phyloP scores from a whole-genome alignment of 345 rosid genomes.

The Gossypium turneri region DNA sequence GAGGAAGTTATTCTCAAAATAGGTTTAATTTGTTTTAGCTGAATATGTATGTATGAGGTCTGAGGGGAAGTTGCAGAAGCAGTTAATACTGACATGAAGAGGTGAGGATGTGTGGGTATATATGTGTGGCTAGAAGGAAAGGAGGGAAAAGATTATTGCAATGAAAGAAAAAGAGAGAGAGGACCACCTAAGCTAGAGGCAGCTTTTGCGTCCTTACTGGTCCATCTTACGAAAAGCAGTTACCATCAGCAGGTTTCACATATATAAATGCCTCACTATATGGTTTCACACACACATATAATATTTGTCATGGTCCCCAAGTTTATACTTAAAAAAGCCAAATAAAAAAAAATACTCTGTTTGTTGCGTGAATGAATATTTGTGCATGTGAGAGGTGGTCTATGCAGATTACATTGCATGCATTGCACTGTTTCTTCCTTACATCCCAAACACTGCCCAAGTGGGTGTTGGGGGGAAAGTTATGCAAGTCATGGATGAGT shows the following conservation, averaged over 20 bases:
- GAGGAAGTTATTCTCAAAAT: no score
- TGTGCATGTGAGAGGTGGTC: not conserved
- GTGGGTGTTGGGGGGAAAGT: not conserved
- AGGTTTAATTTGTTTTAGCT: no score
- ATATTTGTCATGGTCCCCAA: conserved; percentile 6
- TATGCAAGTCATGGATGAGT: conserved; percentile 9
- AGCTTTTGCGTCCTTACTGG: conserved; percentile 15
- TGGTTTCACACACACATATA: not conserved
- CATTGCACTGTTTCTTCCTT: not conserved
- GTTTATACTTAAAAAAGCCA: no score
- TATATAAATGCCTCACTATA: conserved; percentile 3
- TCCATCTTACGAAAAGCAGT: conserved; percentile 14
- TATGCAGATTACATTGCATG: not conserved
- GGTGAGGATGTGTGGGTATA: not conserved
- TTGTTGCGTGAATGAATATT: not conserved
- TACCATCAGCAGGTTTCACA: not conserved
- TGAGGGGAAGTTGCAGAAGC: not conserved
- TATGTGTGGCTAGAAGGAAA: conserved; percentile 28
- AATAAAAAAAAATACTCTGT: no score
- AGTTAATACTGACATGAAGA: not conserved
- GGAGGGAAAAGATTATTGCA: conserved; percentile 7
- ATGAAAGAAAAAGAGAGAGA: conserved; percentile 23
- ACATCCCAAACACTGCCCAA: not conserved
- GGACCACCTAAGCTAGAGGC: conserved; percentile 1
- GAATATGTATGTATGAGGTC: no score